These are phyloP conservation scores for Euphorbia pulcherrima DNA, from an alignment of 345 rosid genomes.

Conservation along the genomic window DNA sequence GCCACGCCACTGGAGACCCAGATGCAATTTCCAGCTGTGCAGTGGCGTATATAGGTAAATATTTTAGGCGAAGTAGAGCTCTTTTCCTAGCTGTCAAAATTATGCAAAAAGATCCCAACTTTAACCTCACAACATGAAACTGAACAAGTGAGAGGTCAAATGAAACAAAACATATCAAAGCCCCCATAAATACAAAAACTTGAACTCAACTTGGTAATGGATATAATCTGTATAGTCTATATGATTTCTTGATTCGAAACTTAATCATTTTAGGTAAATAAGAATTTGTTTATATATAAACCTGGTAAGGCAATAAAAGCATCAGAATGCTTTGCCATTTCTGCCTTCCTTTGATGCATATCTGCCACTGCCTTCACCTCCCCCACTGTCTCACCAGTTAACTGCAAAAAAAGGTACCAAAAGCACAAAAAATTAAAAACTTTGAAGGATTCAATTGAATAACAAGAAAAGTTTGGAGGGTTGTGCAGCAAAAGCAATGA, in stretches of 20 bases:
- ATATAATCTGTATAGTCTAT: slow-evolving; percentile 21
- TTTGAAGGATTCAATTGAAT: slow-evolving; percentile 12
- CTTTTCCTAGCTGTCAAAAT: too few species aligned
- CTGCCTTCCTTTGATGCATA: slow-evolving; percentile 99
- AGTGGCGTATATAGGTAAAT: too few species aligned
- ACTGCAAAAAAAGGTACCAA: slow-evolving; percentile 37
- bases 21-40: too few species aligned
- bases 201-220: slow-evolving; percentile 17
- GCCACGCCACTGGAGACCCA: too few species aligned
- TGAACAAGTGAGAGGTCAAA: slow-evolving; percentile 12
- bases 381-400: slow-evolving; percentile 99
- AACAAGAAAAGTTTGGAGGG: slow-evolving; percentile 24
- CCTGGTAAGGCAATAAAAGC: slow-evolving; percentile 99
- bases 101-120: background rate
- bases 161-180: slow-evolving; percentile 13
- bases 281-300: slow-evolving; percentile 31
- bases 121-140: background rate
- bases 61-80: too few species aligned
- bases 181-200: too few species aligned
- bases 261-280: slow-evolving; percentile 19
- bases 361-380: slow-evolving; percentile 99
- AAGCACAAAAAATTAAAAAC: slow-evolving; percentile 22
- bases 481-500: slow-evolving; percentile 51
- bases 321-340: slow-evolving; percentile 99
- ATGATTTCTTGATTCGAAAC: slow-evolving; percentile 22